These are phyloP conservation scores for Puccinellia tenuiflora DNA, from an alignment of 176 grass and related monocot genomes.

Conservation along the genomic window DNA sequence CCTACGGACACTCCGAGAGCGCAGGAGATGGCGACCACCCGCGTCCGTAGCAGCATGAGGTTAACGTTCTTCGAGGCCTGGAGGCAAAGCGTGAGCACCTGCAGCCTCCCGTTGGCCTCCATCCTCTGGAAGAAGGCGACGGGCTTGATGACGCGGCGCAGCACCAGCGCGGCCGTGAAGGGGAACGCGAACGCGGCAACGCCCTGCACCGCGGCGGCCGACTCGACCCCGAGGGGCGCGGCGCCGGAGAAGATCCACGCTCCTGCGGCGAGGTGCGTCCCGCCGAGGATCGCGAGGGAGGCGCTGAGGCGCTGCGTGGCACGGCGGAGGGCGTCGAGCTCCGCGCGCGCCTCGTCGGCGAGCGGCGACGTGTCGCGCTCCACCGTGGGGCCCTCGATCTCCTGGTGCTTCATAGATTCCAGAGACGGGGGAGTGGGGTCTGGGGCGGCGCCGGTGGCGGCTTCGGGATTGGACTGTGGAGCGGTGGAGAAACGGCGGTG, in stretches of 20 bases:
- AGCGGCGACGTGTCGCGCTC: constrained; percentile 76
- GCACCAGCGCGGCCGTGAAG: constrained; percentile 64
- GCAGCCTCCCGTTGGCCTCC: constrained; percentile 77
- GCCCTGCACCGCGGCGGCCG: constrained; percentile 43
- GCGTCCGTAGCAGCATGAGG: constrained; percentile 65
- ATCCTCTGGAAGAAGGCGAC: constrained; percentile 94
- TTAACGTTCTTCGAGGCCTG: constrained; percentile 71
- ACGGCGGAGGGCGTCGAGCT: constrained; percentile 55
- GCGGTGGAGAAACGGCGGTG: constrained; percentile 25
- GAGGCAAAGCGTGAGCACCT: constrained; percentile 80
- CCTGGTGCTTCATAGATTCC: constrained; percentile 65
- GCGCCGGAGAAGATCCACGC: constrained; percentile 57
- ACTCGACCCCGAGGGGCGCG: constrained; percentile 43
- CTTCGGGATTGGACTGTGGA: neutral
- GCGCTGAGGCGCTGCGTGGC: constrained; percentile 60
- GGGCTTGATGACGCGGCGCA: constrained; percentile 74
- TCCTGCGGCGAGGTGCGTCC: constrained; percentile 57
- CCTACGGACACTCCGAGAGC: constrained; percentile 63
- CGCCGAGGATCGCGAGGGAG: constrained; percentile 56
- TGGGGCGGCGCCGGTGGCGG: neutral
- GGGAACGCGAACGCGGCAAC: constrained; percentile 75
- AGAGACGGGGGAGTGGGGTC: neutral
- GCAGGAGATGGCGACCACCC: constrained; percentile 60
- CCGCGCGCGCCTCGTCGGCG: constrained; percentile 70
- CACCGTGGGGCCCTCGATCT: constrained; percentile 92